Base-by-base conservation (phyloP, 176 grass and related monocot species). In the Pontederia crassipes region DNA sequence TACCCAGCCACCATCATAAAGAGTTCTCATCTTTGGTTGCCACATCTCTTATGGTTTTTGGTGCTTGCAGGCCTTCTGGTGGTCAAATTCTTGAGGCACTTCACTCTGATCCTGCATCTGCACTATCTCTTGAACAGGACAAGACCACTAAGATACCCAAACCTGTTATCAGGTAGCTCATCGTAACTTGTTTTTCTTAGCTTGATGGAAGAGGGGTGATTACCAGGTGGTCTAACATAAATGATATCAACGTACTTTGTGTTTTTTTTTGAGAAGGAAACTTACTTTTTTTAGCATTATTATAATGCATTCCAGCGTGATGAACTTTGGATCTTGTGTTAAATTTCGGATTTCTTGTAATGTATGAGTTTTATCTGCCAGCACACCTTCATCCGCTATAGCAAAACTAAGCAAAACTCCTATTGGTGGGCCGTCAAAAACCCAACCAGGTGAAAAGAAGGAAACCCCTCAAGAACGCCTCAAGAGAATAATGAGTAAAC, bases 401-500 rank as follows among this genome's bases (percentile, higher is more conserved):
- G 79, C 85, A 54, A 98, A 98, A 80, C 81, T 98, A 63, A 92
- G 70, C 73, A 88, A 92, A 68, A 74, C 54, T 78, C 59, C 49
- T 55, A 59, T 75, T 81, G 82, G 87, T 50, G 91, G 76, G 61
- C 58, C 72, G 17, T 83, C 68, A 52, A 98, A 89, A 82, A 74
- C 74, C 32, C 71, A 71, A 57, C 78, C 66, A 57, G 78, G 76
- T 58, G 84, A 92, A 72, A 98, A 92, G 82, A 98, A 93, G 69
- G 94, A 98, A 80, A 98, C 93, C 45, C 93, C 93, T n/a, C 93
- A 89, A 73, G 93, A 98, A 77, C 85, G 93, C 17, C 93, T 98
- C 67, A 92, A 98, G 54, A 84, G 94, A 72, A 98, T 93, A 85
- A 98, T 98, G 94, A 98, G 94, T 78, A 92, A 98, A 89, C 94